These are phyloP conservation scores for Eucalyptus marginata DNA, from an alignment of 345 rosid species.

Conservation along the genomic window DNA sequence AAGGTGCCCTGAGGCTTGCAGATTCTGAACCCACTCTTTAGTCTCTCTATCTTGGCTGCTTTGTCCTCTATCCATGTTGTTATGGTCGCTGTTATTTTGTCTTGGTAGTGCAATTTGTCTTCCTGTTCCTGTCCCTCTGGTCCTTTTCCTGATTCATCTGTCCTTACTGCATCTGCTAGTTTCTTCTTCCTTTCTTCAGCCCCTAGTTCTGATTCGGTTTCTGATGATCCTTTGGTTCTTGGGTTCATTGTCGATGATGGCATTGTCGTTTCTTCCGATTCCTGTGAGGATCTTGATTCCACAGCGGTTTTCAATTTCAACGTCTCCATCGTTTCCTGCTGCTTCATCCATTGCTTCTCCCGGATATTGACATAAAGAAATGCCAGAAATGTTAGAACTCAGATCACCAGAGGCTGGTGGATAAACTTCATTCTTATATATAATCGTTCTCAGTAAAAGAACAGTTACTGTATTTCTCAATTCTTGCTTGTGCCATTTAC, in stretches of 20 bases:
- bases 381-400: not conserved
- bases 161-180: not conserved
- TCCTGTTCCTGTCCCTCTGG: not conserved
- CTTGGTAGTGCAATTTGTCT: not conserved
- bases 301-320: conserved; percentile 10
- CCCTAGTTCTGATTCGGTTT: not conserved
- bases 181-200: not conserved
- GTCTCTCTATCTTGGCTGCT: conserved; percentile 36
- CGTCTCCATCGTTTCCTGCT: conserved; percentile 45
- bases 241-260: not conserved
- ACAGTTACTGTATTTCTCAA: not conserved
- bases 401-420: not conserved
- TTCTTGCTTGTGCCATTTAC: not conserved
- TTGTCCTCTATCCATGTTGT: conserved; percentile 18
- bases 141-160: not conserved
- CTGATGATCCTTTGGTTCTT: not conserved
- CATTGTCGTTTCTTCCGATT: not conserved
- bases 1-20: conserved; percentile 75
- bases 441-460: not conserved
- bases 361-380: not conserved
- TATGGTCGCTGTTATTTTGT: not conserved
- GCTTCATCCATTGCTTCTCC: not conserved
- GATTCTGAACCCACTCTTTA: conserved; percentile 69
- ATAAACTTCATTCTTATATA: not conserved
- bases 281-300: conserved; percentile 9